Base-by-base conservation (phyloP, 768 basidiomycete genomes). In the Cyclocybe cylindracea region DNA sequence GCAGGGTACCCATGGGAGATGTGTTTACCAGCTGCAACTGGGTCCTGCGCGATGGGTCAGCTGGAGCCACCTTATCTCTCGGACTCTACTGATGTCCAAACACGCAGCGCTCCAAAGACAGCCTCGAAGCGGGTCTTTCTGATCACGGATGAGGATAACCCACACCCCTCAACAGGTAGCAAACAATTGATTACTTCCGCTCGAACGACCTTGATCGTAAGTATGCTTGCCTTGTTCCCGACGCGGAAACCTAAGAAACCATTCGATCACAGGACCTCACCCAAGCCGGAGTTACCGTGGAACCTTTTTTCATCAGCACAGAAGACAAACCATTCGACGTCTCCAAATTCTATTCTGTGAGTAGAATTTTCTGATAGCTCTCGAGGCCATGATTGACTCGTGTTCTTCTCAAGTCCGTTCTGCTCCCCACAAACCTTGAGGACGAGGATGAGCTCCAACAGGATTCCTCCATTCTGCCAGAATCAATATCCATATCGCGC, bases 41-140 rank as follows among this genome's bases (percentile, higher is more conserved):
- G 84, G 79, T 94, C 14, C 75, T 98, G 47, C 86, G 94, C 18
- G 90, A 94, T 61, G 87, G 89, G 96, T 97, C 54, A 52, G 80
- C 60, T 7, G 41, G 7, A 19, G 14, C 40, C 37, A 45, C 10
- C 37, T 42, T 46, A 24, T 2, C 32, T 29, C 9, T 39, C 13
- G 5, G 16, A 14, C 14, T 8, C 19, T 11, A 33, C 41, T 32
- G 42, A 45, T 49, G 39, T 19, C 31, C 46, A 24, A 14, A 35
- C 37, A 46, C 36, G 16, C 54, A 94, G 91, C 9, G 89, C 91
- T 7, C 85, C 87, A 16, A 93, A 94, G 63, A 91, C 86, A 0
- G 91, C 93, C 2, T 85, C 88, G n/a, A 95, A 96, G 64, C 86
- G 94, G 5, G 81, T 98, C 1, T 98, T 98, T 66, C 73, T 96